These are phyloP conservation scores for Dendrostoma leiphaemia DNA, from an alignment of 2,329 filamentous ascomycete genomes.

Conservation along the genomic window DNA sequence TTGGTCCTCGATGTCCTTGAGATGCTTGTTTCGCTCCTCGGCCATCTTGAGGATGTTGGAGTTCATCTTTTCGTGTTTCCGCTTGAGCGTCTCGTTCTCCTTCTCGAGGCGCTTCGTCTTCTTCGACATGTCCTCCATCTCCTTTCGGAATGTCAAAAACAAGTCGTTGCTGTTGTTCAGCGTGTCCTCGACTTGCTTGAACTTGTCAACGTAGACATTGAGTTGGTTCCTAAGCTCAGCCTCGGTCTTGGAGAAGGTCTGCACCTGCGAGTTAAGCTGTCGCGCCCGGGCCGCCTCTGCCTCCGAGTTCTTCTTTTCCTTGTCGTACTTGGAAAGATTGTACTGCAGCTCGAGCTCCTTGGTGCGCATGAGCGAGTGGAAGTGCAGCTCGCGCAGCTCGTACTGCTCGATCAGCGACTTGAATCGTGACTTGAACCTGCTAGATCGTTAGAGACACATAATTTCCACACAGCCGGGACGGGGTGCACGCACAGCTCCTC, in stretches of 20 bases:
- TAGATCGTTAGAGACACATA: conserved; percentile 29
- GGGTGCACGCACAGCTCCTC: conserved; percentile 73
- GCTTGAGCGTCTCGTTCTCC: conserved; percentile 86
- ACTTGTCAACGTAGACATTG: conserved; percentile 98
- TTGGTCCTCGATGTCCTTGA: conserved; percentile 75
- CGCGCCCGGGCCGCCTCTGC: conserved; percentile 76
- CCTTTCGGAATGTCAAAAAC: conserved; percentile 94
- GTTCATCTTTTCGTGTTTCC: conserved; percentile 91
- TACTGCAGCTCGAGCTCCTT: conserved; percentile 96
- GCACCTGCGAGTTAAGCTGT: conserved; percentile 85
- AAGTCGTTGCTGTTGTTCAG: conserved; percentile 98
- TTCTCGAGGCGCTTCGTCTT: conserved; percentile 97
- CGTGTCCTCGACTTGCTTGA: conserved; percentile 99
- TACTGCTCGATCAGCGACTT: conserved; percentile 97
- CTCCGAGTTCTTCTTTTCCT: conserved; percentile 86
- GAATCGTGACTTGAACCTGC: conserved; percentile 79
- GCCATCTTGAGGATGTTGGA: conserved; percentile 97
- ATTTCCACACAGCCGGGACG: background rate
- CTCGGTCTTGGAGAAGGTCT: conserved; percentile 94
- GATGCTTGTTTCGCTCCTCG: conserved; percentile 77
- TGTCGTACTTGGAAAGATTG: conserved; percentile 83
- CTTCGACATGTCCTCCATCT: conserved; percentile 99
- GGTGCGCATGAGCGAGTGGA: conserved; percentile 84
- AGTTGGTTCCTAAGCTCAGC: conserved; percentile 90
- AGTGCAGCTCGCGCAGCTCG: conserved; percentile 91